phyloP scores from a whole-genome alignment of 495 filamentous ascomycete genomes.

The Tuber borchii region DNA sequence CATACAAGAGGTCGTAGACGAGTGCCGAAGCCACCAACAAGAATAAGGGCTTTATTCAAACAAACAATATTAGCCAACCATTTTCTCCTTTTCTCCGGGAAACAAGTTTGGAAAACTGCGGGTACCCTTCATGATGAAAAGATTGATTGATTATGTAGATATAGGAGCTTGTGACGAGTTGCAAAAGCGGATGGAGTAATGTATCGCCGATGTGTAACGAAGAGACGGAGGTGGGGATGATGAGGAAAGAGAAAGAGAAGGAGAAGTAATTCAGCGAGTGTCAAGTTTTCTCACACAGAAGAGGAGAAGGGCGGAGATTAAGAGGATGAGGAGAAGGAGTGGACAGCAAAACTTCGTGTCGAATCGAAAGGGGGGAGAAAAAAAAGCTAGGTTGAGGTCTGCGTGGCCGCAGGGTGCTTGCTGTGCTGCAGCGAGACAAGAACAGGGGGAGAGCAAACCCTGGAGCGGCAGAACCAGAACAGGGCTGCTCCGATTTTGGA shows the following conservation, averaged over 20 bases:
- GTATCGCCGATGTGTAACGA: background rate
- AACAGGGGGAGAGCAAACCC: background rate
- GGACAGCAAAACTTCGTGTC: background rate
- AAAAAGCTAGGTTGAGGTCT: background rate
- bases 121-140: slow-evolving; percentile 5
- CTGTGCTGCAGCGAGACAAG: background rate
- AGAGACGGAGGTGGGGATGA: background rate
- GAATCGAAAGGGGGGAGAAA: background rate
- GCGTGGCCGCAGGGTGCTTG: slow-evolving; percentile 3
- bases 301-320: background rate
- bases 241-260: background rate
- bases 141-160: background rate
- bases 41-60: slow-evolving; percentile 73
- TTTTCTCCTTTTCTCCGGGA: background rate
- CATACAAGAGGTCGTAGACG: slow-evolving; percentile 94
- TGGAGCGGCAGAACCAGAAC: background rate
- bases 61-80: slow-evolving; percentile 1
- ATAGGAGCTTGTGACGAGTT: background rate
- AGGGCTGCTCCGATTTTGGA: background rate
- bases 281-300: background rate
- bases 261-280: background rate
- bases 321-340: background rate
- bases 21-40: slow-evolving; percentile 98
- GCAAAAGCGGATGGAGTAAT: background rate
- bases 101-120: background rate